Base-by-base conservation (phyloP, 129 eudicot genomes). In the Flaveria bidentis region DNA sequence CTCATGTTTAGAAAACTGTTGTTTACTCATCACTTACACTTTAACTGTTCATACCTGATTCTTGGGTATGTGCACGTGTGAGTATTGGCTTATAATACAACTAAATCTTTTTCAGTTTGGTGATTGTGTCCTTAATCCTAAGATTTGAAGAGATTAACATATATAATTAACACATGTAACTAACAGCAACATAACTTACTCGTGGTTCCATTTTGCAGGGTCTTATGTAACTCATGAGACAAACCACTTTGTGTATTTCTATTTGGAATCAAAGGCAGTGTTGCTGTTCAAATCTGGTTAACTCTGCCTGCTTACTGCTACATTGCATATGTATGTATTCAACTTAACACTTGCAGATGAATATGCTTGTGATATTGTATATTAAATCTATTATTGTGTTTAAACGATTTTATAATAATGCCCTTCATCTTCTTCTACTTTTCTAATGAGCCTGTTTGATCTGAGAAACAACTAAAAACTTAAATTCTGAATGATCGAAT, bases 201-300 rank as follows among this genome's bases (percentile, higher is more conserved):
- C 0, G 3, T 2, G 23, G 22, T 74, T 66, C 47, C 12, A 62
- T 26, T 67, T 67, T 80, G 74, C 76, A 89, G 97, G 97, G 74
- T 92, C 97, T 28, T 89, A 89, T 42, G 97, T 92, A 83, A 92
- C 97, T 81, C 97, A 92, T 28, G 97, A 92, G 90, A 92, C 97
- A 23, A 92, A 87, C 86, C 97, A 92, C 87, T 89, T 92, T 81
- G 89, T 89, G 60, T 92, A 89, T 83, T 92, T 92, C 88, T 92
- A 92, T 83, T 70, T 92, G 97, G 97, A 92, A 30, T 79, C 96
- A 14, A 92, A 92, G 82, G 97, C 97, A 17, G 86, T 92, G 74
- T 85, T 89, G 83, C 87, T 92, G 76, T 92, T 92, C 87, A 92
- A 92, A 83, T 92, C 97, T 74, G 97, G 96, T 71, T 92, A 93